These are phyloP conservation scores for Sugiyamaella qingdaonensis DNA, from an alignment of 805 yeast species.

Conservation along the genomic window DNA sequence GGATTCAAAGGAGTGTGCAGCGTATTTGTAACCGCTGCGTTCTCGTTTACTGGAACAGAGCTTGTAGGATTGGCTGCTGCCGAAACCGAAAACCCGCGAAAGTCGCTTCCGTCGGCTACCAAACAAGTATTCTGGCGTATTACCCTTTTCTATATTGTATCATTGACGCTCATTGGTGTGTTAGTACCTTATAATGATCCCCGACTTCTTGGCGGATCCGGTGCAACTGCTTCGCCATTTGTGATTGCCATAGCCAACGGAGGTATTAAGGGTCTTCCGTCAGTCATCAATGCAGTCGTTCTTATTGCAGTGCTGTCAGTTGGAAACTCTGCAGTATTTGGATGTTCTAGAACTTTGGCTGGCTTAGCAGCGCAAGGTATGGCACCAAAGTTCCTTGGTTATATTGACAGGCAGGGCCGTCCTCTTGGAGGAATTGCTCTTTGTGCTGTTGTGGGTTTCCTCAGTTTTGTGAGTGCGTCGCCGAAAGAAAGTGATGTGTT, in stretches of 20 bases:
- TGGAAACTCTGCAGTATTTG: conserved; percentile 68
- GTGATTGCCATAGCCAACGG: conserved; percentile 68
- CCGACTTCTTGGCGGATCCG: conserved; percentile 49
- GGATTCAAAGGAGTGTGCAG: conserved; percentile 69
- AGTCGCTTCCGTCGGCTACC: conserved; percentile 64
- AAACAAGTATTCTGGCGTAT: conserved; percentile 85
- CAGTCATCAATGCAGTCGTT: conserved; percentile 67
- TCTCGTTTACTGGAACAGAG: conserved; percentile 73
- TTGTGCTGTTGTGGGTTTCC: conserved; percentile 47
- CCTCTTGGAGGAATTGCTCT: conserved; percentile 62
- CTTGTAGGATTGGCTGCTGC: conserved; percentile 73
- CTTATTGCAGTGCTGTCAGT: conserved; percentile 66
- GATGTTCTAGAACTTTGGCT: conserved; percentile 64
- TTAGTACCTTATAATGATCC: conserved; percentile 63
- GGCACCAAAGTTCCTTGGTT: conserved; percentile 58
- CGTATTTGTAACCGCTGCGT: conserved; percentile 74
- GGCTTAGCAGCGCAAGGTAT: conserved; percentile 63
- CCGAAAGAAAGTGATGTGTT: conserved; percentile 44
- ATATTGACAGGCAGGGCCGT: conserved; percentile 73
- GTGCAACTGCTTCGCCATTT: conserved; percentile 67
- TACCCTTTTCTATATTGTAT: conserved; percentile 60
- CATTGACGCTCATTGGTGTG: conserved; percentile 56
- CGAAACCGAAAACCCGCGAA: conserved; percentile 65
- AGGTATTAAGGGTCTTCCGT: conserved; percentile 62
- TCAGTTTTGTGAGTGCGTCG: conserved; percentile 62